Percentiles rank a stretch among this genome's conserved stretches.
These are phyloP conservation scores for Dentipellis sp. DNA, from an alignment of 768 basidiomycete genomes.

Conservation along the genomic window DNA sequence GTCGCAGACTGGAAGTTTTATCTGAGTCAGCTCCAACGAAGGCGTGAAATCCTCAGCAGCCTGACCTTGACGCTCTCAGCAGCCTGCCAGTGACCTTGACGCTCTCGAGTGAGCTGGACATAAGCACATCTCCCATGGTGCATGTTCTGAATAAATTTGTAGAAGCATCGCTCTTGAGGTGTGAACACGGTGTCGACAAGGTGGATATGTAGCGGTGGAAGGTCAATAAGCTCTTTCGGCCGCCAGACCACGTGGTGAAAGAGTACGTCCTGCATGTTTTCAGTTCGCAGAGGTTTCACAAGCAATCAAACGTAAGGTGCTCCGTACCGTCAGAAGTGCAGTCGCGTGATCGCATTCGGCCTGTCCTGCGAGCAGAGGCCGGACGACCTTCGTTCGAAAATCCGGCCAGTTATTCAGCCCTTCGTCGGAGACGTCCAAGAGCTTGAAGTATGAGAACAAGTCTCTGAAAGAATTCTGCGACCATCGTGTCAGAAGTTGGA, in stretches of 20 bases:
- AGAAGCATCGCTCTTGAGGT: not conserved
- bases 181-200: not conserved
- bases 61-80: not conserved
- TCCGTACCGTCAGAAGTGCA: not conserved
- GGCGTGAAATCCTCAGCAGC: not conserved
- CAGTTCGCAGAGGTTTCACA: not conserved
- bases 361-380: not conserved
- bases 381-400: not conserved
- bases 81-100: not conserved
- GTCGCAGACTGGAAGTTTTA: not conserved
- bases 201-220: not conserved
- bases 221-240: not conserved
- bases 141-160: not conserved
- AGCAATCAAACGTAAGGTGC: not conserved
- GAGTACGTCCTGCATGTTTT: not conserved
- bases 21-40: not conserved
- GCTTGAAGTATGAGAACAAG: not conserved
- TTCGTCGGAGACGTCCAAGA: not conserved
- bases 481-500: not conserved
- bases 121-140: not conserved
- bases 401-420: not conserved
- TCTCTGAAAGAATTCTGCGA: not conserved
- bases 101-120: not conserved
- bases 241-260: not conserved
- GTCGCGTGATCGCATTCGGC: not conserved